A percentile compares a stretch with the other conserved stretches of the same genome.
These are phyloP conservation scores for Leptodontidium sp. DNA, from an alignment of 2,329 filamentous ascomycete species.

Conservation along the genomic window DNA sequence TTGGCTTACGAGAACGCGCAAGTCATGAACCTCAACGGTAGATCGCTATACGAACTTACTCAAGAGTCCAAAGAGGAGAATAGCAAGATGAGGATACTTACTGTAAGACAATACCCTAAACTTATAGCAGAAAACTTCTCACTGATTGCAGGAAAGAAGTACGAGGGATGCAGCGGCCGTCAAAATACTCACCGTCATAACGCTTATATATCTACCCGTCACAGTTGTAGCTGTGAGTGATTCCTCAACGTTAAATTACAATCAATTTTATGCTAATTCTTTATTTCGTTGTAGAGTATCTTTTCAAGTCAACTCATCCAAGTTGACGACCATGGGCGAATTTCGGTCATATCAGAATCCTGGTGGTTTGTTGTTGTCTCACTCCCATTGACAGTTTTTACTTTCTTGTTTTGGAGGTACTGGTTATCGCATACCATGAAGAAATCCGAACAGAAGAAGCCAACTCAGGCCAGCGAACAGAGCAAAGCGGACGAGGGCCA, in stretches of 20 bases:
- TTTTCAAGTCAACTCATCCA: slow-evolving; percentile 41
- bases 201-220: slow-evolving; percentile 38
- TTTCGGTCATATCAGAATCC: slow-evolving; percentile 28
- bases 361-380: slow-evolving; percentile 39
- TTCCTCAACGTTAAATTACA: neutral
- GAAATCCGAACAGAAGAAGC: neutral
- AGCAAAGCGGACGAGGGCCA: slow-evolving; percentile 11
- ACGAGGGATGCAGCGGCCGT: slow-evolving; percentile 40
- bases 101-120: slow-evolving; percentile 22
- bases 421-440: slow-evolving; percentile 34
- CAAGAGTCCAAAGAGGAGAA: slow-evolving; percentile 32
- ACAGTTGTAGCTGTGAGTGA: slow-evolving; percentile 39
- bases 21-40: neutral
- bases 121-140: neutral
- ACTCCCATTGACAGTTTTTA: slow-evolving; percentile 36
- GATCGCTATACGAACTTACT: slow-evolving; percentile 30
- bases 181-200: slow-evolving; percentile 42
- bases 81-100: slow-evolving; percentile 33
- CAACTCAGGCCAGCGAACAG: slow-evolving; percentile 25
- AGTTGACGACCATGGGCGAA: slow-evolving; percentile 25
- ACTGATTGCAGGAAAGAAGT: slow-evolving; percentile 32
- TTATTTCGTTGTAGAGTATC: slow-evolving; percentile 32
- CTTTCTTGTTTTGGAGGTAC: slow-evolving; percentile 36
- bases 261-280: neutral
- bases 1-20: slow-evolving; percentile 34